A percentile compares a stretch with the other conserved stretches of the same genome.
phyloP scores from a whole-genome alignment of 495 filamentous ascomycete species.

The Cercophora newfieldiana region DNA sequence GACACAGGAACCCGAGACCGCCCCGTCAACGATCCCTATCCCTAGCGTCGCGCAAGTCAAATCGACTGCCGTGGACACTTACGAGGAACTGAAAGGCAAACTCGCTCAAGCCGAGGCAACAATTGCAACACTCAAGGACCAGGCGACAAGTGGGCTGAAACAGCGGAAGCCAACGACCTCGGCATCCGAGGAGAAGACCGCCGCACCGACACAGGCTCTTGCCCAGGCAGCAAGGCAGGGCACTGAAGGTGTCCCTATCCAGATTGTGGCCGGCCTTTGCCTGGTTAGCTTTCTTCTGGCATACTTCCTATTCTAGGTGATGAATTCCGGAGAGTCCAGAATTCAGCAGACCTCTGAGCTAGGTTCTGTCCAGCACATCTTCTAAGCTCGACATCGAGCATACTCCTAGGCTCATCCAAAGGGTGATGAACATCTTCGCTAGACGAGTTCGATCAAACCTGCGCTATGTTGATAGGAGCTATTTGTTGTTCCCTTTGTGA shows the following conservation, averaged over 20 bases:
- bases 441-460: too few relatives aligned
- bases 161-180: constrained; percentile 66
- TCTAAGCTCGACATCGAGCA: too few relatives aligned
- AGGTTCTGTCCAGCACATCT: too few relatives aligned
- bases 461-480: not conserved
- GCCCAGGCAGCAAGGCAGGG: constrained; percentile 56
- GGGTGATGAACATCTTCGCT: not conserved
- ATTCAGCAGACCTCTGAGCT: not conserved
- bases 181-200: constrained; percentile 40
- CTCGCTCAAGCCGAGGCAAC: constrained; percentile 74
- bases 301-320: constrained; percentile 84
- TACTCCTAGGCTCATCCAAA: too few relatives aligned
- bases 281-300: constrained; percentile 88
- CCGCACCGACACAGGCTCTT: constrained; percentile 48
- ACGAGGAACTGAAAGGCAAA: constrained; percentile 68
- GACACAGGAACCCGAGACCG: constrained; percentile 43
- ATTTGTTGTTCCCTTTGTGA: constrained; percentile 15
- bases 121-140: constrained; percentile 69
- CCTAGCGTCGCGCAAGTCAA: constrained; percentile 46
- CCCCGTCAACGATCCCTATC: constrained; percentile 38
- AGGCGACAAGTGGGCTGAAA: constrained; percentile 61
- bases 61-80: constrained; percentile 38
- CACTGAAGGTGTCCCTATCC: constrained; percentile 80
- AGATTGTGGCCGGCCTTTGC: constrained; percentile 79
- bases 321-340: not conserved